Evolutionary conservation across 2,329 filamentous ascomycete genomes (phyloP), one percentile per base, ranked within the genome.

Genomic region (Hawksworthiomyces lignivorus): DNA sequence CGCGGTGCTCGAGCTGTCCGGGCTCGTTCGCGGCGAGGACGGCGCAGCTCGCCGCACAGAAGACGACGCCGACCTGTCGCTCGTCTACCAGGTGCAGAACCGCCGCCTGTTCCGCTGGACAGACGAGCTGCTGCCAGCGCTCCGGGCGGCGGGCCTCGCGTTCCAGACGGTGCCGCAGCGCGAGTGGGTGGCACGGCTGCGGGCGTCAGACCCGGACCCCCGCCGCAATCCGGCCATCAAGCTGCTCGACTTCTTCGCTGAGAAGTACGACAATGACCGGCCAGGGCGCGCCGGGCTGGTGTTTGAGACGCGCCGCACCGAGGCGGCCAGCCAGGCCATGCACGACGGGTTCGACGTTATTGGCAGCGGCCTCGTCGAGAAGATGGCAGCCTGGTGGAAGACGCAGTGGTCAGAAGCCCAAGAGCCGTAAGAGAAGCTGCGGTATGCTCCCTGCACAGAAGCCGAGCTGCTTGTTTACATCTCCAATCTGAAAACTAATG

Each of bases 161-260:
- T 72, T 73, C n/a, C 58, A 64, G 1, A 59, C 62, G 4, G 66
- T 75, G 0, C 54, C 63, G 5, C 58, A 61, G 0, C 53, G 51
- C 8, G 62, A 69, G 44, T 73, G 70, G 70, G 53, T 74, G 20
- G 47, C 52, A 1, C 55, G 63, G 1, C 54, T 75, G 7, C 57
- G 67, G 3, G 58, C 48, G 3, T 70, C 47, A 32, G 22, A 52
- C 26, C 20, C 43, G 31, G 36, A 67, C 32, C 67, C 38, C n/a
- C 36, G 36, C 0, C 62, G 73, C 28, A 77, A 77, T 48, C 72
- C 73, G 10, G 63, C 69, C 0, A 62, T 73, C 48, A 75, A 75
- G 53, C 58, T 76, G 1, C 45, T 74, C 1, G 70, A 73, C 31
- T 77, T 73, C 57, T 76, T 74, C 44, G 56, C 61, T 2, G 52